A percentile compares a stretch with the other conserved stretches of the same genome.
phyloP scores from a whole-genome alignment of 2,329 filamentous ascomycete genomes.

The Cercospora sp. region DNA sequence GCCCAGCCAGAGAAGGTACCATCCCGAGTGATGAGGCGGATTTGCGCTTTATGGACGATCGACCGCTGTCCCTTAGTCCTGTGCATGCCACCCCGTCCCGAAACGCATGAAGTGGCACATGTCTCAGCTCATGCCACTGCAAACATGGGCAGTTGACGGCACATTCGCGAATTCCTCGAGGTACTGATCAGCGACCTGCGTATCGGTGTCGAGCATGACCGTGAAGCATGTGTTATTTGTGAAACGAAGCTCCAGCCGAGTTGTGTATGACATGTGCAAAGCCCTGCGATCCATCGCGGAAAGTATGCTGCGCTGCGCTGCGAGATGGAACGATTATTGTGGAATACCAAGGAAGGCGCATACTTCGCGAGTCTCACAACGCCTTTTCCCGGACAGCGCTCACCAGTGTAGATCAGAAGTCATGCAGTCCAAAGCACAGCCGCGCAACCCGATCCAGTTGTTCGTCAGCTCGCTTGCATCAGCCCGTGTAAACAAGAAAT shows the following conservation, averaged over 20 bases:
- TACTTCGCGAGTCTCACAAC: constrained; percentile 10
- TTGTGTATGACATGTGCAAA: constrained; percentile 11
- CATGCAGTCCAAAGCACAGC: constrained; percentile 10
- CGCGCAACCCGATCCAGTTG: constrained; percentile 4
- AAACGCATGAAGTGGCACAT: constrained; percentile 13
- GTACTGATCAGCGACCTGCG: constrained; percentile 7
- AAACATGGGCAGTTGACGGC: not conserved
- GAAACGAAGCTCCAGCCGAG: constrained; percentile 11
- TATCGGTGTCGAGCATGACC: constrained; percentile 9
- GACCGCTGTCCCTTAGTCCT: not conserved
- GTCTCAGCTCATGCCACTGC: constrained; percentile 7
- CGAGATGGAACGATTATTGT: not conserved
- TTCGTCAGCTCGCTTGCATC: constrained; percentile 11
- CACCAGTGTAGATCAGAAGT: constrained; percentile 15
- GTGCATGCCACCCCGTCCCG: constrained; percentile 4
- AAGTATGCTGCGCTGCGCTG: constrained; percentile 7
- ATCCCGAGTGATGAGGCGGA: not conserved
- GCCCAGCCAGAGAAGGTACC: not conserved
- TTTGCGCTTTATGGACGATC: constrained; percentile 1
- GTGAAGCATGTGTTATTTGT: constrained; percentile 6
- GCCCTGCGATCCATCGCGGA: constrained; percentile 2
- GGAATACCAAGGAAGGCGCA: constrained; percentile 5
- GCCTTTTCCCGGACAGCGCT: constrained; percentile 4
- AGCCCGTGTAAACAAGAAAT: constrained; percentile 1
- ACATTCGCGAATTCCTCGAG: not conserved